Conservation (phyloP, 2,329 filamentous ascomycete genomes). For the Coniella vitis region DNA sequence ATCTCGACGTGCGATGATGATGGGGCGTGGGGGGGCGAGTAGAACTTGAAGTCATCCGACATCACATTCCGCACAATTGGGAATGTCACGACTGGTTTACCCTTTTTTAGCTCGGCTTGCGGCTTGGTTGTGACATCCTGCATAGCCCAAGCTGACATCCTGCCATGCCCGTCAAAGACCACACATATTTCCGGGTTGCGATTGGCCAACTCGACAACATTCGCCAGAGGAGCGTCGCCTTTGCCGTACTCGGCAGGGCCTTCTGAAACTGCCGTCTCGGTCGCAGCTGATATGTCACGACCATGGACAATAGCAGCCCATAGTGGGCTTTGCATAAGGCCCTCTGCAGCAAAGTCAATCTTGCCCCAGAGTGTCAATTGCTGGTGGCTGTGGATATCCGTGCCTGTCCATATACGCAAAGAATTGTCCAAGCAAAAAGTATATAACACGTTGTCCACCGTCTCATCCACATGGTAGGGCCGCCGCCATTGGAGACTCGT, state of each 20-base stretch:
- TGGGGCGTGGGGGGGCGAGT: constrained; percentile 25
- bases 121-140: constrained; percentile 74
- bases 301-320: constrained; percentile 81
- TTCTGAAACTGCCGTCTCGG: constrained; percentile 66
- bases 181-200: constrained; percentile 82
- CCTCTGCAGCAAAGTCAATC: constrained; percentile 62
- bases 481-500: constrained; percentile 81
- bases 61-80: constrained; percentile 71
- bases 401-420: constrained; percentile 76
- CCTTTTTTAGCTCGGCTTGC: constrained; percentile 27
- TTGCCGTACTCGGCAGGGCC: constrained; percentile 49
- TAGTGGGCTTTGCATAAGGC: constrained; percentile 32
- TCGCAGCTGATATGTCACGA: constrained; percentile 69
- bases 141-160: constrained; percentile 87
- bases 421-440: constrained; percentile 77
- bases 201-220: constrained; percentile 80
- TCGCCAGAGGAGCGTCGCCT: constrained; percentile 68
- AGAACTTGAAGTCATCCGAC: constrained; percentile 42
- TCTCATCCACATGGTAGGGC: constrained; percentile 69
- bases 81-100: constrained; percentile 62
- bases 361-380: constrained; percentile 73
- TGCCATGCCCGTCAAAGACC: constrained; percentile 73
- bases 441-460: constrained; percentile 80
- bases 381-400: constrained; percentile 63
- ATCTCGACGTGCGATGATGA: constrained; percentile 54